Base-by-base conservation (phyloP, 192 early-diverging fungal species). In the Coemansia sp. region DNA sequence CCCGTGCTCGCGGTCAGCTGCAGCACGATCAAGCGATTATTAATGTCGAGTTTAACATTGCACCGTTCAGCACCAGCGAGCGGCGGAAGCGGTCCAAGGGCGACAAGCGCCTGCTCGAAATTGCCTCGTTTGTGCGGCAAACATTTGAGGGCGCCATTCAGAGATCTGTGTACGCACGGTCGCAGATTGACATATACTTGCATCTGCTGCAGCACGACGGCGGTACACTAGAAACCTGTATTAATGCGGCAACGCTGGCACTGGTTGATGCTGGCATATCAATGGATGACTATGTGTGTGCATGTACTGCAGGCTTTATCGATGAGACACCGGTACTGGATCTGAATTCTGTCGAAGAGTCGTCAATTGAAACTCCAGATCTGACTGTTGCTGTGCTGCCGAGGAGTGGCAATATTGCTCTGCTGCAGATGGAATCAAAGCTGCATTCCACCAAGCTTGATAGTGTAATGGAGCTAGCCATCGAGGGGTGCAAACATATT, bases 151-250 rank as follows among this genome's bases (percentile, higher is more conserved):
- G 92, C 3, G 91, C 93, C 11, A 85, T 98, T 59, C 77, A 89
- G 17, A 84, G 85, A 4, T 77, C 73, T 37, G 77, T 90, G 26
- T 96, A 88, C 62, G 88, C 94, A 37, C 85, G 92, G 21, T 94
- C 94, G 21, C 92, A 97, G 76, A 96, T 99, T 61, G 91, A 92
- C 51, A 91, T 99, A 41, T 93, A 91, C 65, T 67, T 97, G 25
- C 95, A 99, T 68, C 72, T 97, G 14, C 80, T 99, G 63, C 97
- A 99, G 69, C 85, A 89, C 61, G 97, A 99, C 64, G 97, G 97
- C 41, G 95, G 93, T 57, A 82, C 70, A 35, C 72, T 91, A 29
- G 89, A 91, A 56, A 80, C 89, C 3, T 93, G 88, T 61, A 91
- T 92, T 35, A 94, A 94, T 68, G 91, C 92, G 21, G 86, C 92